These are phyloP conservation scores for Diaporthe nobilis DNA, from an alignment of 2,329 filamentous ascomycete species.

Conservation along the genomic window DNA sequence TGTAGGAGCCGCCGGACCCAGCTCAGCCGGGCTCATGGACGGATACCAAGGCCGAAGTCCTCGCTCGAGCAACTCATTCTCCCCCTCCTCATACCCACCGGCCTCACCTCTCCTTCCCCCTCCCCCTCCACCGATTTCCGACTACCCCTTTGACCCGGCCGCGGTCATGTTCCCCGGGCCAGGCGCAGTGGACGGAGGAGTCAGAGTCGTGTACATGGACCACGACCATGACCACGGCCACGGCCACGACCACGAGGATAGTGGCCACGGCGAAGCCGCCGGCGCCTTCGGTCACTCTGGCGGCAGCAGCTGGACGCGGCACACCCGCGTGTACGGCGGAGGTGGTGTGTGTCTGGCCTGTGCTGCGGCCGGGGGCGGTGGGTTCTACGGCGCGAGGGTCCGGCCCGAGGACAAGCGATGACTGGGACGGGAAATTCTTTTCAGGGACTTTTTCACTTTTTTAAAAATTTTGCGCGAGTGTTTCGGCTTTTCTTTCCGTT, in stretches of 20 bases:
- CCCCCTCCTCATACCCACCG: conserved; percentile 65
- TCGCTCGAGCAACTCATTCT: conserved; percentile 50
- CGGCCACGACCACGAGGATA: conserved; percentile 59
- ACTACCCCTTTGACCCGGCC: conserved; percentile 47
- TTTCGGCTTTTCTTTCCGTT: neutral
- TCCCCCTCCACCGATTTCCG: conserved; percentile 61
- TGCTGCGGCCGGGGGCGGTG: conserved; percentile 60
- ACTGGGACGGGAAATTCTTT: neutral
- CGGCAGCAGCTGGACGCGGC: conserved; percentile 68
- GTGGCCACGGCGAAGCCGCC: conserved; percentile 66
- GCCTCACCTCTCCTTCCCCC: conserved; percentile 63
- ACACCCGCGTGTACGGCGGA: conserved; percentile 72
- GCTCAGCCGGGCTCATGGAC: conserved; percentile 24
- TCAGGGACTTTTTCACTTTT: neutral
- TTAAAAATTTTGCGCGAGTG: neutral
- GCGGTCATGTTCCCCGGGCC: conserved; percentile 47
- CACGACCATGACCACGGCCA: conserved; percentile 38
- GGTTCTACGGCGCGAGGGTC: conserved; percentile 69
- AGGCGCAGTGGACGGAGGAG: conserved; percentile 38
- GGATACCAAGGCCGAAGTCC: conserved; percentile 25
- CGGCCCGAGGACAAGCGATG: conserved; percentile 66
- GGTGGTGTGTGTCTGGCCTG: conserved; percentile 69
- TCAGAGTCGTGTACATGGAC: conserved; percentile 39
- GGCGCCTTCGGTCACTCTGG: conserved; percentile 60
- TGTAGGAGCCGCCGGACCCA: conserved; percentile 38